Percentiles rank a stretch among this genome's conserved stretches.
Conservation (phyloP, 2,329 filamentous ascomycete genomes). For the Dissoconium aciculare region DNA sequence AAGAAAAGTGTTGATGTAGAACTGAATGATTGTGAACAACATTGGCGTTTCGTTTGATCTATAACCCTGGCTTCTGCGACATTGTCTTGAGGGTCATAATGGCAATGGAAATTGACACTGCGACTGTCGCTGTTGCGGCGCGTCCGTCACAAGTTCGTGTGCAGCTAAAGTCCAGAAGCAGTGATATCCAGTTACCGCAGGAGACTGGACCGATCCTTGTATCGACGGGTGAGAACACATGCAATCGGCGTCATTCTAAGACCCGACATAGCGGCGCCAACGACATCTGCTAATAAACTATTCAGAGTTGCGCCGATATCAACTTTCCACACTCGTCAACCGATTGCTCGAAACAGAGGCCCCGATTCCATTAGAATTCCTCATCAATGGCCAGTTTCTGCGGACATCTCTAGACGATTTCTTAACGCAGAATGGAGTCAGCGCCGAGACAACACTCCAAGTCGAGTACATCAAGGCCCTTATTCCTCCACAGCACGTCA, state of each 20-base stretch:
- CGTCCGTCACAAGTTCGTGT: constrained; percentile 36
- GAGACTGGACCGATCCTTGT: constrained; percentile 43
- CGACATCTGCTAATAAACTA: background rate
- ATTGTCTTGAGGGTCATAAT: too few relatives aligned
- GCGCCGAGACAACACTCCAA: constrained; percentile 69
- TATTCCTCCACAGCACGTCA: constrained; percentile 74
- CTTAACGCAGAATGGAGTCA: constrained; percentile 71
- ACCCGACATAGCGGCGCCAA: background rate
- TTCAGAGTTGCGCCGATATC: constrained; percentile 40
- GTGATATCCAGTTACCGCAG: constrained; percentile 39
- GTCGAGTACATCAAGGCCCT: constrained; percentile 89
- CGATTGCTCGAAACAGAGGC: constrained; percentile 42
- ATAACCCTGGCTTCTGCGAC: too few relatives aligned
- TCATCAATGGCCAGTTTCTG: constrained; percentile 86
- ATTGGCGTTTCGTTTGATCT: too few relatives aligned
- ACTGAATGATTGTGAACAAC: too few relatives aligned
- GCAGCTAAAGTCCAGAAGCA: constrained; percentile 38
- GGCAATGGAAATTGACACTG: constrained; percentile 8
- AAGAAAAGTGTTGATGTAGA: too few relatives aligned
- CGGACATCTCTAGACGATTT: constrained; percentile 83
- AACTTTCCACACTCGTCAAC: constrained; percentile 49
- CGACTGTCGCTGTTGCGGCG: constrained; percentile 6
- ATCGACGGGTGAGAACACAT: constrained; percentile 34
- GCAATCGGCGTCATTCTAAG: constrained; percentile 1
- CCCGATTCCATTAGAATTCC: constrained; percentile 78